Base-by-base conservation (phyloP, 2,329 filamentous ascomycete species). In the Mycosphaerella sp. region DNA sequence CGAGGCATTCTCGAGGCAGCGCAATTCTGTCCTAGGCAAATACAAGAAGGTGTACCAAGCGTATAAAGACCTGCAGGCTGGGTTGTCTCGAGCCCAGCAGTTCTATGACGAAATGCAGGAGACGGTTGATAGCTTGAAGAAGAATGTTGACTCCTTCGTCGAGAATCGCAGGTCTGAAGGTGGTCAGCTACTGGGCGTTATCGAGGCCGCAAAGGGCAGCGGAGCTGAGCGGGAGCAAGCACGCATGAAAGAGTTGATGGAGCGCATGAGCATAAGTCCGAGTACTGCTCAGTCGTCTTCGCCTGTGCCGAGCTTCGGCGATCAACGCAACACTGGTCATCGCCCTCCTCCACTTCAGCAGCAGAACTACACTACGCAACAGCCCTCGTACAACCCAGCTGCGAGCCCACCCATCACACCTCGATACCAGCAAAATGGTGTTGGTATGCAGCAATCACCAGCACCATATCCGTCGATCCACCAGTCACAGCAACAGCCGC, bases 41-140 rank as follows among this genome's bases (percentile, higher is more conserved):
- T 98, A 97, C 71, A 90, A 89, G 70, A 86, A 89, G 55, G 83
- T 93, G 1, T 94, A 94, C 63, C 89, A 95, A 68, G 89, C 91
- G 57, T 97, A 95, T 68, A 79, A 94, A 53, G 91, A 95, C 62
- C 79, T 98, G 10, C 82, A 87, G 57, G 86, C 89, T 7, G 93
- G 93, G 1, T 75, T 98, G 4, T 80, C 86, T 63, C 85, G 90
- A 59, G 93, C 94, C 6, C 90, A 93, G 70, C 84, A 84, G 48
- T 98, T 95, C 80, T 98, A 98, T 67, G 79, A 80, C 2, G 93
- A 97, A 67, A 98, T 97, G 55, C 57, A 54, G 32, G 63, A 66
- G 40, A 64, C 63, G 3, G 59, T 59, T 6, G 62, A 66, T 6
- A 64, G 61, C 16, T 21, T 66, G 39, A 53, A 59, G 30, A 56